Evolutionary conservation across 768 basidiomycete genomes (phyloP), one percentile per base, ranked within the genome.

Genomic region (Kwoniella europaea): DNA sequence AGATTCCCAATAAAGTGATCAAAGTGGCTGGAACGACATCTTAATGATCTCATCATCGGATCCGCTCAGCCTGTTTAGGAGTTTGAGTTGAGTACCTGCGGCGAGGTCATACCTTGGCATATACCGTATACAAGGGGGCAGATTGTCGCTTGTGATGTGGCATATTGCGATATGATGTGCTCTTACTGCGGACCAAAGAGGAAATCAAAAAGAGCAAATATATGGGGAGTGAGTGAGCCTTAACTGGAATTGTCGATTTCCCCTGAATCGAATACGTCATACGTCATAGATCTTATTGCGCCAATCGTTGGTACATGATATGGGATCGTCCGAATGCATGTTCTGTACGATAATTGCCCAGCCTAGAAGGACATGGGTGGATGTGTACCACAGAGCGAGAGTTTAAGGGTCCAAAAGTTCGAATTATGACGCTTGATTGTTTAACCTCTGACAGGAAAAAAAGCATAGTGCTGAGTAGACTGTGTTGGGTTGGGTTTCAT

Each of bases 231-330:
- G 15, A 27, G 22, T 58, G 24, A 13, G 24, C 12, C 9, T 58
- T 35, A 3, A 35, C 57, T 58, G 57, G 57, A 58, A 58, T 58
- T 58, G 54, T 1, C 10, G 1, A 18, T 64, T 62, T 5, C 27
- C 64, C 64, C 64, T 65, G 64, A 65, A 55, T 42, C 53, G 54
- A 57, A 65, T 65, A 65, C 64, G 64, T 65, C 64, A 65, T 65
- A 65, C 54, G 41, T 56, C 54, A 42, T 42, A 42, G 46, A 12
- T 50, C 46, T 15, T 50, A 15, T 2, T 56, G 54, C 20, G 57
- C 57, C 15, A 58, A 24, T 35, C 6, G 35, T 35, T 5, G 6
- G 35, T 35, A 35, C 35, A 35, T 35, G 35, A 0, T 52, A 52
- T 52, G 50, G 50, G 50, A 52, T 52, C 50, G 20, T 52, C 50